Evolutionary conservation across 257 asterid genomes (phyloP).

Genomic region (Gentiana dahurica): DNA sequence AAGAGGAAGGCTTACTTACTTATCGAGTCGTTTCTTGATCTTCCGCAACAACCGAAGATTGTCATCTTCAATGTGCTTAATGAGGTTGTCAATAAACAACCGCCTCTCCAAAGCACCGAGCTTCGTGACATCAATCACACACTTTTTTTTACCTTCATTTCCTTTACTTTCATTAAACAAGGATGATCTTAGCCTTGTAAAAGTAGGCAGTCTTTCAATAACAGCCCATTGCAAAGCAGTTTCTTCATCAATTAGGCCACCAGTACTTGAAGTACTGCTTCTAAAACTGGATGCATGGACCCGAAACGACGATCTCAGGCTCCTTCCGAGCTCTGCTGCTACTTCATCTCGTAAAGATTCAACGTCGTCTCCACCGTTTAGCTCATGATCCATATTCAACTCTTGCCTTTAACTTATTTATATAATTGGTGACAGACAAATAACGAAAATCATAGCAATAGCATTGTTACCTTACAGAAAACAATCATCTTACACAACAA

Average conservation of each 20-base stretch:
- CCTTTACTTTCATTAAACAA: slow-evolving; percentile 14
- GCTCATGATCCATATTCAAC: background rate
- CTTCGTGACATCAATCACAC: slow-evolving; percentile 29
- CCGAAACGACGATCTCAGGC: slow-evolving; percentile 9
- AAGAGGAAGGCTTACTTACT: slow-evolving; percentile 14
- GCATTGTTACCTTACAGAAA: too few relatives aligned
- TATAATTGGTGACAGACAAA: too few relatives aligned
- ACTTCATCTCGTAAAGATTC: slow-evolving; percentile 19
- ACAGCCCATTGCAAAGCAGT: slow-evolving; percentile 34
- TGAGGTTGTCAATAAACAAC: slow-evolving; percentile 23
- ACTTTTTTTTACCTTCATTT: slow-evolving; percentile 10
- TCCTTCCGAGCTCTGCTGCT: slow-evolving; percentile 7
- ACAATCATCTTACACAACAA: too few relatives aligned
- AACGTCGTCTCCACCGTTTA: slow-evolving; percentile 14
- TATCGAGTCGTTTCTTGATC: slow-evolving; percentile 23
- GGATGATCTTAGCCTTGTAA: slow-evolving; percentile 20
- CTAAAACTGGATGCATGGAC: slow-evolving; percentile 1
- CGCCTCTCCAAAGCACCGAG: slow-evolving; percentile 25
- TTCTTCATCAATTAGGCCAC: slow-evolving; percentile 17
- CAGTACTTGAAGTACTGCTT: background rate
- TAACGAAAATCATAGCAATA: too few relatives aligned
- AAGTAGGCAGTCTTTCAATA: slow-evolving; percentile 33
- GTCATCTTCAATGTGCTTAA: slow-evolving; percentile 26
- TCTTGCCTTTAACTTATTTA: too few relatives aligned
- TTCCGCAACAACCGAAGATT: slow-evolving; percentile 26